A percentile compares a stretch with the other conserved stretches of the same genome.
phyloP scores from a whole-genome alignment of 2,329 filamentous ascomycete species.

The Aspergillus sp. region DNA sequence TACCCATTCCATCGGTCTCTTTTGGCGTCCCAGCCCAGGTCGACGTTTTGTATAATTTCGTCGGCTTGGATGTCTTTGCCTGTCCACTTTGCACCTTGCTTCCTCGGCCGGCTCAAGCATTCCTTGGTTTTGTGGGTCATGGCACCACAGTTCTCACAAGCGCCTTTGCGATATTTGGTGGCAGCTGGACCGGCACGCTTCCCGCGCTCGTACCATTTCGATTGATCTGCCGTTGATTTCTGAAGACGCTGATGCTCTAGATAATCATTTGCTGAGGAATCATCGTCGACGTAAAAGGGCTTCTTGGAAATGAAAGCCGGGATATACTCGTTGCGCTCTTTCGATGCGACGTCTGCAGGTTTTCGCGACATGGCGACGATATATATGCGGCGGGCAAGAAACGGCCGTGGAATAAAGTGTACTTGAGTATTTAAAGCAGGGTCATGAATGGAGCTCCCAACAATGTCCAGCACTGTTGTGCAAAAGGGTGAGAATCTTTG shows the following conservation, averaged over 20 bases:
- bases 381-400: background rate
- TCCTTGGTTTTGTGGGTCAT: conserved; percentile 97
- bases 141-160: conserved; percentile 96
- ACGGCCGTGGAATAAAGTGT: background rate
- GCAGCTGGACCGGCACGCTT: conserved; percentile 83
- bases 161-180: conserved; percentile 96
- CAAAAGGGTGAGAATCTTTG: background rate
- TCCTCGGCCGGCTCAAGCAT: conserved; percentile 85
- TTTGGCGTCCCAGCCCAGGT: conserved; percentile 95
- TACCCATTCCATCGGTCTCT: conserved; percentile 99
- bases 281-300: conserved; percentile 89
- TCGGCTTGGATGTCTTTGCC: conserved; percentile 94
- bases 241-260: conserved; percentile 94
- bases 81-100: conserved; percentile 88
- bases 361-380: conserved; percentile 45
- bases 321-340: conserved; percentile 98
- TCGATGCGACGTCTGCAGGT: conserved; percentile 60
- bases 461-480: conserved; percentile 16
- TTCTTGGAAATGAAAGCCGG: conserved; percentile 97
- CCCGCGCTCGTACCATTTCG: conserved; percentile 92
- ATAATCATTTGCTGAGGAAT: conserved; percentile 78
- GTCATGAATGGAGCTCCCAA: background rate
- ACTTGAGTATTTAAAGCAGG: background rate
- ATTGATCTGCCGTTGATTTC: conserved; percentile 67
- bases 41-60: conserved; percentile 81